A percentile compares a stretch with the other conserved stretches of the same genome.
Evolutionary conservation across 331 rosid genomes (phyloP).

Genomic region (Arachis monticola): DNA sequence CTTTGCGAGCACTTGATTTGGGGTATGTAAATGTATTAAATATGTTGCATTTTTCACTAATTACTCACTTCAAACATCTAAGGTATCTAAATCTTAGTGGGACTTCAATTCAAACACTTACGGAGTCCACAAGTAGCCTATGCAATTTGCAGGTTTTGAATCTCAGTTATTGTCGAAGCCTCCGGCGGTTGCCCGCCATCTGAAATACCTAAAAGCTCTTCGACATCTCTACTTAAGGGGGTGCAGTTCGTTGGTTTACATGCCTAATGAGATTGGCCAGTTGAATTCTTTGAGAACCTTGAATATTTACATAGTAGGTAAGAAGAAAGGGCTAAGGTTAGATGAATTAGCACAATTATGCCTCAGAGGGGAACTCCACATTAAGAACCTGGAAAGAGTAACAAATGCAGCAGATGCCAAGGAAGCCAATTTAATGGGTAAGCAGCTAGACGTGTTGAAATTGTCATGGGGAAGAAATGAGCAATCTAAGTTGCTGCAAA

Average conservation of each 20-base stretch:
- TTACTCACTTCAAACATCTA: slow-evolving; percentile 18
- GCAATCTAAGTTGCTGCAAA: slow-evolving; percentile 7
- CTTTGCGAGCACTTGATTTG: slow-evolving; percentile 17
- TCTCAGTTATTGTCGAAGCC: neutral
- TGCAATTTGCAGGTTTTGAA: slow-evolving; percentile 31
- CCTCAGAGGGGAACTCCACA: slow-evolving; percentile 8
- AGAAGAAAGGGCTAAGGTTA: neutral
- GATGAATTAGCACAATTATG: slow-evolving; percentile 4
- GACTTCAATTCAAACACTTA: neutral
- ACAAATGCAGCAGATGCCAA: slow-evolving; percentile 5
- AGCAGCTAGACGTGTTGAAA: slow-evolving; percentile 18
- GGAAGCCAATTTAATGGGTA: slow-evolving; percentile 12
- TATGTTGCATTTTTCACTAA: neutral
- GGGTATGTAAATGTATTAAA: neutral
- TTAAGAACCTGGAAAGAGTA: slow-evolving; percentile 27
- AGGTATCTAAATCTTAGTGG: slow-evolving; percentile 22
- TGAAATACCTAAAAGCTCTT: slow-evolving; percentile 15
- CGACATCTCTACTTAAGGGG: slow-evolving; percentile 14
- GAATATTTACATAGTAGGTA: slow-evolving; percentile 18
- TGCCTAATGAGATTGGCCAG: slow-evolving; percentile 25
- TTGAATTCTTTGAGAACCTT: slow-evolving; percentile 19
- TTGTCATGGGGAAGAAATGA: slow-evolving; percentile 24
- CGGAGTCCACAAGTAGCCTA: slow-evolving; percentile 14
- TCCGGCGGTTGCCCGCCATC: neutral
- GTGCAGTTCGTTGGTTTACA: slow-evolving; percentile 6